Evolutionary conservation across 2,329 filamentous ascomycete genomes (phyloP), one percentile per base, ranked within the genome.

Genomic region (Orbilia ellipsospora): DNA sequence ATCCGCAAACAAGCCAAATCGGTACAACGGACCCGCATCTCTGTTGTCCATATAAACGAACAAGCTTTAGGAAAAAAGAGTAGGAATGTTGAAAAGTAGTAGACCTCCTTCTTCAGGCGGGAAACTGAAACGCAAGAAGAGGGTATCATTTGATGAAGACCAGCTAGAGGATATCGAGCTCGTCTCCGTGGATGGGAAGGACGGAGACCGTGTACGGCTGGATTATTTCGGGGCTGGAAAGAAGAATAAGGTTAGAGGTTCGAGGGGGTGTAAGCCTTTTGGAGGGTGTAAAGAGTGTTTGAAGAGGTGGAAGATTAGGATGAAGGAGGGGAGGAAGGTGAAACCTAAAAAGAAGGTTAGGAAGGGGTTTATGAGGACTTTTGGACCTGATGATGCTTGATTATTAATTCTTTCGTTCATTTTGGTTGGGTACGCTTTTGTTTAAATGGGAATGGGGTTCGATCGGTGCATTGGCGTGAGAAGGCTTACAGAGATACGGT

Each of bases 261-360:
- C 31, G 31, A 36, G 8, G 5, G 51, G 62, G 23, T 66, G 62
- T 40, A 66, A 57, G 16, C 51, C 42, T 28, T 56, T 66, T 31
- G 51, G 36, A 20, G 52, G 52, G 13, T 48, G 50, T 55, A 15
- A n/a, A 12, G 28, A 55, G 16, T 12, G 36, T 3, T 10, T 65
- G 16, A 52, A 36, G 42, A 57, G 18, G 23, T 51, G 36, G 52
- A 59, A 59, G 60, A 44, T 26, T 7, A 63, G 42, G 26, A 15
- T 51, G 15, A 57, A 51, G 26, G 40, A 23, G 15, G 40, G 51
- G 16, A 28, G 52, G 16, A 59, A 59, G 42, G 42, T 56, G 18
- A 65, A 65, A 50, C 15, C n/a, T 16, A 65, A 65, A 23, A 56
- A 64, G 18, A 65, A 63, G 48, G 15, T 54, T 20, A 52, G 48